These are phyloP conservation scores for Ulota crispa DNA, from an alignment of 225 moss, liverwort and hornwort species.

Conservation along the genomic window DNA sequence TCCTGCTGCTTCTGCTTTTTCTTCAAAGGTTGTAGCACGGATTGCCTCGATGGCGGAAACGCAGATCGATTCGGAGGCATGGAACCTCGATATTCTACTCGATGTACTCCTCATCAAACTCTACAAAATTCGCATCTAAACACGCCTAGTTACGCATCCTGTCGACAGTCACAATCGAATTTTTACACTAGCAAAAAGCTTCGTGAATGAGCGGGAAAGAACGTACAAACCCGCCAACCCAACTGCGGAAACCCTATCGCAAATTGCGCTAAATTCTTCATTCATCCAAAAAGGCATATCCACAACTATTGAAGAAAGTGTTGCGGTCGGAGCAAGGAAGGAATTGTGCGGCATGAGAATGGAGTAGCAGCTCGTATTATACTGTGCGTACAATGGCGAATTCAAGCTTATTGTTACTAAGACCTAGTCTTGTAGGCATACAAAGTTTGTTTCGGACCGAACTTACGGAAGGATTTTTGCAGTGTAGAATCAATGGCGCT, in stretches of 20 bases:
- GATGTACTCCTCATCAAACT: background rate
- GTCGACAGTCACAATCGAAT: background rate
- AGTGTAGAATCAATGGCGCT: background rate
- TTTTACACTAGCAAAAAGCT: background rate
- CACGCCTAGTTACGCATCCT: background rate
- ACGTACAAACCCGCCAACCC: background rate
- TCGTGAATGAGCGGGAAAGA: background rate
- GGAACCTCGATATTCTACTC: background rate
- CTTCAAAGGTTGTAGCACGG: conserved; percentile 25
- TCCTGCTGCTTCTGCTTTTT: conserved; percentile 38
- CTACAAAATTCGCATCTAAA: background rate
- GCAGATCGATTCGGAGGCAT: conserved; percentile 41
- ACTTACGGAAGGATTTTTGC: background rate
- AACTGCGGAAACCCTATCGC: background rate
- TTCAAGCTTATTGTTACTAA: conserved; percentile 9
- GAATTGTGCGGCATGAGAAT: background rate
- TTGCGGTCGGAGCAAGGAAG: background rate
- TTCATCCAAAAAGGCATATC: conserved; percentile 36
- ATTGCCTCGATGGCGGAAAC: conserved; percentile 29
- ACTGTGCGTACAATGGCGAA: conserved; percentile 22
- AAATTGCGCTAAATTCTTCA: conserved; percentile 15
- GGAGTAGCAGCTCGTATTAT: background rate
- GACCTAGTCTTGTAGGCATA: background rate
- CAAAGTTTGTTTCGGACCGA: background rate
- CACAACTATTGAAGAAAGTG: background rate